These are phyloP conservation scores for Arxiozyma slooffiae DNA, from an alignment of 1,139 yeast genomes.

Conservation along the genomic window DNA sequence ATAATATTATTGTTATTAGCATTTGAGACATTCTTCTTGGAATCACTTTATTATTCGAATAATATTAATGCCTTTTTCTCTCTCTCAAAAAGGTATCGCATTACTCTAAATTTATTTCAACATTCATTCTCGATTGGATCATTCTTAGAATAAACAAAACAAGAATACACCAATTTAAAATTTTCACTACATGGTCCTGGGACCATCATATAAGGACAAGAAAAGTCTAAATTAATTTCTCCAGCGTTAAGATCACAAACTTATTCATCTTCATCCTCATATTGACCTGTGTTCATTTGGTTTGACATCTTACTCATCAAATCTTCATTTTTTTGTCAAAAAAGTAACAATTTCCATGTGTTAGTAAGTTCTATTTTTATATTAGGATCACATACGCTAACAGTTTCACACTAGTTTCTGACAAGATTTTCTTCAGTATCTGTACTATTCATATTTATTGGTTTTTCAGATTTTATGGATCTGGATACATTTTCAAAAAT, in stretches of 20 bases:
- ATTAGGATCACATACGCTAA: not conserved
- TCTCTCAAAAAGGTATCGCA: conserved; percentile 90
- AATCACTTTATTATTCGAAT: conserved; percentile 59
- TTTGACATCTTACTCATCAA: not conserved
- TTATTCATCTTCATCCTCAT: not conserved
- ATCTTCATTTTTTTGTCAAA: not conserved
- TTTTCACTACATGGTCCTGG: conserved; percentile 97
- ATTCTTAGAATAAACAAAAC: conserved; percentile 86
- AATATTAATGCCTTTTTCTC: conserved; percentile 82
- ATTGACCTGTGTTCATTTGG: not conserved
- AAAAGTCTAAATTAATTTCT: conserved; percentile 99
- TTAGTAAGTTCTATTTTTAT: not conserved
- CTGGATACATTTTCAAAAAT: not conserved
- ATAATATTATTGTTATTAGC: not conserved
- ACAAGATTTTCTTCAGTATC: not conserved
- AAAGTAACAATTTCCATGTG: too few species aligned
- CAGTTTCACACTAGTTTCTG: not conserved
- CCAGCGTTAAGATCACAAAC: conserved; percentile 97
- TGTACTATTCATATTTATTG: not conserved
- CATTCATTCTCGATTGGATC: conserved; percentile 97
- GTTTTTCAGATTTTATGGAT: not conserved
- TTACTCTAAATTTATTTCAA: conserved; percentile 75
- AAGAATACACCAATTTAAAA: conserved; percentile 89
- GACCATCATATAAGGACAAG: conserved; percentile 98
- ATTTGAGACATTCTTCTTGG: not conserved